These are phyloP conservation scores for Pichia insulana DNA, from an alignment of 805 yeast genomes.

Conservation along the genomic window DNA sequence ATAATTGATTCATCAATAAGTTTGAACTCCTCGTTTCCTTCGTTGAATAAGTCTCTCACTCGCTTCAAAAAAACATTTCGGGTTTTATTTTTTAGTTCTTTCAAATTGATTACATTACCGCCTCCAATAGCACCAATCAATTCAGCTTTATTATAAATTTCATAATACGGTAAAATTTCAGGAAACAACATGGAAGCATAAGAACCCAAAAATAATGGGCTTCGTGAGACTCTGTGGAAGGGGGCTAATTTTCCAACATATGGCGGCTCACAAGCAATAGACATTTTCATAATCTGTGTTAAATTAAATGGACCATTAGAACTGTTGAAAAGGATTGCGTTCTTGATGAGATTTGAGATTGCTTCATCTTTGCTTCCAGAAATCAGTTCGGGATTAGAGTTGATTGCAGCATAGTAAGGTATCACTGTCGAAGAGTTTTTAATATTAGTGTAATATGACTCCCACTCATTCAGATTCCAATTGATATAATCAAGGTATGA, in stretches of 20 bases:
- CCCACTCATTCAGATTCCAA: slow-evolving; percentile 77
- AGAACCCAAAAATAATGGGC: slow-evolving; percentile 54
- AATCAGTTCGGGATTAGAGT: slow-evolving; percentile 21
- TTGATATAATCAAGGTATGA: slow-evolving; percentile 58
- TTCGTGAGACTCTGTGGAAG: slow-evolving; percentile 37
- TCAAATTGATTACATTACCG: slow-evolving; percentile 13
- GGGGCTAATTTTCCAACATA: slow-evolving; percentile 34
- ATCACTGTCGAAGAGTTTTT: slow-evolving; percentile 1
- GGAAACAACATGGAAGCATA: slow-evolving; percentile 60
- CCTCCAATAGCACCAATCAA: slow-evolving; percentile 49
- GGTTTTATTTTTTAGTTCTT: slow-evolving; percentile 5
- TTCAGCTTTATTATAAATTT: slow-evolving; percentile 44
- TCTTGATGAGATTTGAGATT: slow-evolving; percentile 15
- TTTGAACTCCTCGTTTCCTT: slow-evolving; percentile 49
- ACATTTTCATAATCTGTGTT: slow-evolving; percentile 51
- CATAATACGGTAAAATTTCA: slow-evolving; percentile 44
- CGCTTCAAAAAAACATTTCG: slow-evolving; percentile 45
- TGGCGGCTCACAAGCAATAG: slow-evolving; percentile 59
- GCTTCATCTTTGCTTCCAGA: slow-evolving; percentile 8
- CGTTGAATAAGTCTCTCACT: slow-evolving; percentile 56
- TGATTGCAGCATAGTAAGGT: neutral
- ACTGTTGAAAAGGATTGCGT: slow-evolving; percentile 38
- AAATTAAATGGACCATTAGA: slow-evolving; percentile 36
- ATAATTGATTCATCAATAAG: slow-evolving; percentile 43
- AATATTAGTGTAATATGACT: slow-evolving; percentile 44